Conservation (phyloP, 768 basidiomycete species). For the Mycena belliarum region DNA sequence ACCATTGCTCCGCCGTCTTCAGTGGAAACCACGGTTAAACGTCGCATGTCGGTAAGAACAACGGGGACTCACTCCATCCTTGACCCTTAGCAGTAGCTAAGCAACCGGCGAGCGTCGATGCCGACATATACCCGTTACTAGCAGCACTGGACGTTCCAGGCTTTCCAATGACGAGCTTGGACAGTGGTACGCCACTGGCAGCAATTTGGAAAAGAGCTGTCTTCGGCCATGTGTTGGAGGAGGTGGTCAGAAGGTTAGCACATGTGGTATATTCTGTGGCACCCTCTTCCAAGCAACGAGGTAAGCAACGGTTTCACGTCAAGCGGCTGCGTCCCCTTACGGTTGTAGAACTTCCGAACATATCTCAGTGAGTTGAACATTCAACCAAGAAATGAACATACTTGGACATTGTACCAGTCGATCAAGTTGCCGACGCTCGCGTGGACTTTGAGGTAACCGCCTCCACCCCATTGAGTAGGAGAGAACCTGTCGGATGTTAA, state of each 20-base stretch:
- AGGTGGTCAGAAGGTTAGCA: conserved; percentile 50
- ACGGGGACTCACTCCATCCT: conserved; percentile 20
- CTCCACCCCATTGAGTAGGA: conserved; percentile 41
- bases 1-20: conserved; percentile 19
- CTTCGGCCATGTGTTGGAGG: conserved; percentile 49
- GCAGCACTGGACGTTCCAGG: conserved; percentile 38
- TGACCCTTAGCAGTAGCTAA: conserved; percentile 15
- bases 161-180: conserved; percentile 65
- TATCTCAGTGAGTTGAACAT: background rate
- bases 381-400: conserved; percentile 19
- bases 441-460: conserved; percentile 59
- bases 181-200: conserved; percentile 42
- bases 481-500: conserved; percentile 16
- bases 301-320: too few relatives aligned
- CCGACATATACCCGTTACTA: conserved; percentile 34
- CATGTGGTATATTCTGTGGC: conserved; percentile 66
- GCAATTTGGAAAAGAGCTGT: conserved; percentile 46
- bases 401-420: conserved; percentile 65
- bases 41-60: too few relatives aligned
- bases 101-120: conserved; percentile 26
- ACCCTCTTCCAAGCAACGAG: conserved; percentile 39
- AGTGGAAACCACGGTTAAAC: too few relatives aligned
- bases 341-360: conserved; percentile 43
- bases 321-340: background rate
- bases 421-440: conserved; percentile 53